Conservation (phyloP, 225 moss, liverwort and hornwort genomes). For the Lunularia cruciata region DNA sequence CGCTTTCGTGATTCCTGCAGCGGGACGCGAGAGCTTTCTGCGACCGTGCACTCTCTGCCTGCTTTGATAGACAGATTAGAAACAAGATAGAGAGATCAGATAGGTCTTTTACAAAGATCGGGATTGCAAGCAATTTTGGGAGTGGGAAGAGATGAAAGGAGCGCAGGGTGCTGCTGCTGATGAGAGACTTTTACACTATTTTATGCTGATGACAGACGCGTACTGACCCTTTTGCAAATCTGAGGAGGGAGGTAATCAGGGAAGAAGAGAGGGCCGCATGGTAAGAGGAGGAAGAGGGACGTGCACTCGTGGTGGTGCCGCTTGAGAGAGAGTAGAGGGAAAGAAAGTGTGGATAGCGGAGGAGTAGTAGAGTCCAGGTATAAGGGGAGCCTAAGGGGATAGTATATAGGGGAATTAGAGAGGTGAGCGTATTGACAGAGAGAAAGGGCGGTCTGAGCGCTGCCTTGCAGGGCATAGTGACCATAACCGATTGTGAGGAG, state of each 20-base stretch:
- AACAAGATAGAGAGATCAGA: not conserved
- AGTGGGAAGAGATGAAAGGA: not conserved
- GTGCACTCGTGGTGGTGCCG: conserved; percentile 10
- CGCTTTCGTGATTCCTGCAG: no score
- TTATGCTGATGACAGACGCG: no score
- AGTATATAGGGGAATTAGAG: no score
- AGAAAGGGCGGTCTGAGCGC: not conserved
- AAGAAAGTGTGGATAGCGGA: not conserved
- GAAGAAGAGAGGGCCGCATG: not conserved
- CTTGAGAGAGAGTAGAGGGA: not conserved
- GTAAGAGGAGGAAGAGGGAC: conserved; percentile 14
- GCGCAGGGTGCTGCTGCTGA: no score
- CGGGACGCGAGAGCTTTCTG: no score
- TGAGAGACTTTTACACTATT: no score
- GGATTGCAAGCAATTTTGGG: no score
- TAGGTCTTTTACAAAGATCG: no score
- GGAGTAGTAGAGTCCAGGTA: not conserved
- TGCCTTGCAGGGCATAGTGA: conserved; percentile 3
- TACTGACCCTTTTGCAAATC: no score
- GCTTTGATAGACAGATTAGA: not conserved
- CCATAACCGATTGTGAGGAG: no score
- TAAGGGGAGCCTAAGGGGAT: not conserved
- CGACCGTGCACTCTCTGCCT: no score
- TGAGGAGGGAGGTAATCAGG: not conserved
- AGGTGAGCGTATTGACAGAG: not conserved